Evolutionary conservation across 2,329 filamentous ascomycete species (phyloP).

Genomic region (Alternaria alternata): DNA sequence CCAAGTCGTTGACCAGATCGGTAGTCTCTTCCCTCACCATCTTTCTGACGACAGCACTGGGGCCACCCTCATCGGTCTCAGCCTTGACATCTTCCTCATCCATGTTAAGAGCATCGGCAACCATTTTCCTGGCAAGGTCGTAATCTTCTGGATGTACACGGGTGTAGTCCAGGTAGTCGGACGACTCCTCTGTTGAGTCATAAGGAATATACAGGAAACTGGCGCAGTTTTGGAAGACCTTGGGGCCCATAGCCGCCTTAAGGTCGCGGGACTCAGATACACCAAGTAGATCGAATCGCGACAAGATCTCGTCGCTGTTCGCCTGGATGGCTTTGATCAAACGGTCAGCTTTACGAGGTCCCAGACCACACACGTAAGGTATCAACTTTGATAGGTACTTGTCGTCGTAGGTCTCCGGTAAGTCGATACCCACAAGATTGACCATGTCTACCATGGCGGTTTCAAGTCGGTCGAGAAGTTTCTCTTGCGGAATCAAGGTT

Average conservation of each 20-base stretch:
- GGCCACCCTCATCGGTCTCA: constrained; percentile 87
- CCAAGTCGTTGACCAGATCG: constrained; percentile 94
- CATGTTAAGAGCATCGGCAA: constrained; percentile 92
- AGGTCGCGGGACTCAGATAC: constrained; percentile 69
- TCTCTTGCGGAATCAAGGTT: constrained; percentile 85
- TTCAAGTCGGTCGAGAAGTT: constrained; percentile 84
- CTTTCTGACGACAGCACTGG: constrained; percentile 89
- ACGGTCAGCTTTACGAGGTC: constrained; percentile 86
- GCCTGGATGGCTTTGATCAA: constrained; percentile 89
- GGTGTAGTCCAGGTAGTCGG: constrained; percentile 95
- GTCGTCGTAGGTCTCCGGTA: constrained; percentile 89
- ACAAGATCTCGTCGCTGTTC: constrained; percentile 86
- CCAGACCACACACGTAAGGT: constrained; percentile 89
- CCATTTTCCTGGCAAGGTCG: constrained; percentile 97
- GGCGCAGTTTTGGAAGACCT: constrained; percentile 95
- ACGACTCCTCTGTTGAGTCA: constrained; percentile 79
- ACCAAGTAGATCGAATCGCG: constrained; percentile 86
- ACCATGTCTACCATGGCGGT: constrained; percentile 99
- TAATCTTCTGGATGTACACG: constrained; percentile 98
- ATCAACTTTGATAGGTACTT: constrained; percentile 84
- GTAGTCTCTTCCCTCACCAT: constrained; percentile 94
- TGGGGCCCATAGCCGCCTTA: constrained; percentile 71
- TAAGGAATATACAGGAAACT: constrained; percentile 93
- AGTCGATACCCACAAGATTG: constrained; percentile 92
- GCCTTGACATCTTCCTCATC: constrained; percentile 98